Evolutionary conservation across 257 asterid genomes (phyloP).

Genomic region (Dorcoceras hygrometricum): DNA sequence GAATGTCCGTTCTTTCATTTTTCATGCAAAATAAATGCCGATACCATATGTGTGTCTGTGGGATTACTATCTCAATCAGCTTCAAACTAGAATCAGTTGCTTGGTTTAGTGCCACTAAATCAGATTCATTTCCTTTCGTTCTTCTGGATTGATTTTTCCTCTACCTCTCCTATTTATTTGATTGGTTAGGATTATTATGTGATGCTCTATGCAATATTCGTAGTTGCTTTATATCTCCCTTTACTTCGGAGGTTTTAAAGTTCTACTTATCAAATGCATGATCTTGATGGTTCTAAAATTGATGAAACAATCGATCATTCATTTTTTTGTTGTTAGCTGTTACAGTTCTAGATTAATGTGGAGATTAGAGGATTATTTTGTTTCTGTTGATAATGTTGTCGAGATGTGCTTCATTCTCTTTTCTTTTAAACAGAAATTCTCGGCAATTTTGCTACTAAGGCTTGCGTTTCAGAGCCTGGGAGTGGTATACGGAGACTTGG

Average conservation of each 20-base stretch:
- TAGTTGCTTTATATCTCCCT: background rate
- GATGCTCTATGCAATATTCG: background rate
- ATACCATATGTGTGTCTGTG: too few species aligned
- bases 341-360: conserved; percentile 1
- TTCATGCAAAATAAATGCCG: too few species aligned
- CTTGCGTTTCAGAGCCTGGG: conserved; percentile 99
- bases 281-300: conserved; percentile 4
- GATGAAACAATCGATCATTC: background rate
- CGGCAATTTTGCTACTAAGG: conserved; percentile 73
- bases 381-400: conserved; percentile 8
- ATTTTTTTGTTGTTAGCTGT: conserved; percentile 1
- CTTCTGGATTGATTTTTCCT: background rate
- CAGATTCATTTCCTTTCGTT: background rate
- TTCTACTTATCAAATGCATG: conserved; percentile 1
- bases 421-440: conserved; percentile 60
- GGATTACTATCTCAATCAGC: background rate
- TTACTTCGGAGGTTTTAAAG: conserved; percentile 9
- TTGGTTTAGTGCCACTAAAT: too few species aligned
- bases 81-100: too few species aligned
- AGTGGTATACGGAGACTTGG: conserved; percentile 96
- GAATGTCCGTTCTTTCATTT: too few species aligned
- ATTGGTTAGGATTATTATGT: background rate
- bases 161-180: background rate
- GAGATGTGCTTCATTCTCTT: conserved; percentile 18
- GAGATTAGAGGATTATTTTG: conserved; percentile 5